Percentiles rank a stretch among this genome's conserved stretches.
These are phyloP conservation scores for Escovopsis sp. DNA, from an alignment of 2,329 filamentous ascomycete species.

Conservation along the genomic window DNA sequence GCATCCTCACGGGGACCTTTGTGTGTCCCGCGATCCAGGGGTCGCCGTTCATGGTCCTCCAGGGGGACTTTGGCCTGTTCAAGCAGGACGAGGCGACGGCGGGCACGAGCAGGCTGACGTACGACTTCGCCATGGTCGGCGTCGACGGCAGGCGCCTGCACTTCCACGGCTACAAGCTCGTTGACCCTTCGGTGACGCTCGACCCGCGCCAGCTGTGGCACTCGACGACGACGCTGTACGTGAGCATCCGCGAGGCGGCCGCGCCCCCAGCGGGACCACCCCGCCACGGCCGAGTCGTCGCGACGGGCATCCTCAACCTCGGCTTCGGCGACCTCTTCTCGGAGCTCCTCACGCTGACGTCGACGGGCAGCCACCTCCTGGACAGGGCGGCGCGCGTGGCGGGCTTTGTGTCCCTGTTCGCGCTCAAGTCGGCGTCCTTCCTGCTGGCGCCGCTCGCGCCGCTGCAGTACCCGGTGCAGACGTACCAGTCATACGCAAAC, in stretches of 20 bases:
- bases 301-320: constrained; percentile 42
- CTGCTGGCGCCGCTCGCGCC: constrained; percentile 38
- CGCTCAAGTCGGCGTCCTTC: constrained; percentile 33
- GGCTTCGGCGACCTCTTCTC: constrained; percentile 34
- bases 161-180: constrained; percentile 47
- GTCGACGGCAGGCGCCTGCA: constrained; percentile 35
- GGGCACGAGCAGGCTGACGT: constrained; percentile 42
- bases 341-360: constrained; percentile 36
- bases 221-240: constrained; percentile 46
- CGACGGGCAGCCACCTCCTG: constrained; percentile 31
- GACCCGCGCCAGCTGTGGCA: constrained; percentile 42
- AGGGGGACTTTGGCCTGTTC: constrained; percentile 43
- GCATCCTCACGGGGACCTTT: constrained; percentile 42
- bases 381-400: constrained; percentile 28
- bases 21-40: constrained; percentile 21
- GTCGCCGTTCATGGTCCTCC: constrained; percentile 44
- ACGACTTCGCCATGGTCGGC: constrained; percentile 45
- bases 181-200: constrained; percentile 44
- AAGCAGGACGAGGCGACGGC: constrained; percentile 34
- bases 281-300: constrained; percentile 17
- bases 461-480: constrained; percentile 37
- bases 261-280: background rate
- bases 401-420: constrained; percentile 41
- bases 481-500: constrained; percentile 36
- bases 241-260: constrained; percentile 35